Evolutionary conservation across 1,284 basidiomycete genomes (phyloP), one percentile per base, ranked within the genome.

Genomic region (Ceratobasidium sp.): DNA sequence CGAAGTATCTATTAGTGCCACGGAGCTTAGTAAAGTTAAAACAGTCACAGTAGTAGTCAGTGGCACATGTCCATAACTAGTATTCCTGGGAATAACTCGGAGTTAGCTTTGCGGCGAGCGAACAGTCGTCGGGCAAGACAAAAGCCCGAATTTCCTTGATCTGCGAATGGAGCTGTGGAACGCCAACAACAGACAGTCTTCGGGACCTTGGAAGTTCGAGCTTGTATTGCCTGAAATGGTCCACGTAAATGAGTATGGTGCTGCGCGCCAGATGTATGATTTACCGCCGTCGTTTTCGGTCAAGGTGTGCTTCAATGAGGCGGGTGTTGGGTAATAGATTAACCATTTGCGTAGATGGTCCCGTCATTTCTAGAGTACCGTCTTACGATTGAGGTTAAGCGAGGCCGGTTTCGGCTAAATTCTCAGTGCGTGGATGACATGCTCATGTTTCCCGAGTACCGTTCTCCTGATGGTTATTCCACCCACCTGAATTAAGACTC

Each of bases 111-210:
- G 8, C 6, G 65, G 65, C 34, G 65, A 67, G 25, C 65, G 65
- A 25, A 67, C 65, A 2, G 49, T 67, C 17, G 65, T 67, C n/a
- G 65, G 65, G 32, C 65, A 67, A n/a, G 65, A 67, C 49, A 51
- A 67, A 37, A 67, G 65, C 34, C 65, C 65, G 15, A 67, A 32
- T 15, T 67, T 67, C 8, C 65, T 67, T n/a, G 44, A 51, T 19
- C 17, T 67, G 46, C 13, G 65, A 67, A 54, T 11, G 17, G 65
- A 67, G 19, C 9, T 67, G 6, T 67, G 65, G 65, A 67, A 67
- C 54, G n/a, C 65, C 51, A 52, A 13, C n/a, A 34, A 3, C 6
- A 52, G n/a, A 32, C 1, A 22, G 46, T 13, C 65, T n/a, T n/a
- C 22, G 4, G 49, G 46, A 29, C 65, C 65, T 52, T 52, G 46